Evolutionary conservation across 1,284 basidiomycete genomes (phyloP), one percentile per base, ranked within the genome.

Genomic region (Cystobasidiaceae sp.): DNA sequence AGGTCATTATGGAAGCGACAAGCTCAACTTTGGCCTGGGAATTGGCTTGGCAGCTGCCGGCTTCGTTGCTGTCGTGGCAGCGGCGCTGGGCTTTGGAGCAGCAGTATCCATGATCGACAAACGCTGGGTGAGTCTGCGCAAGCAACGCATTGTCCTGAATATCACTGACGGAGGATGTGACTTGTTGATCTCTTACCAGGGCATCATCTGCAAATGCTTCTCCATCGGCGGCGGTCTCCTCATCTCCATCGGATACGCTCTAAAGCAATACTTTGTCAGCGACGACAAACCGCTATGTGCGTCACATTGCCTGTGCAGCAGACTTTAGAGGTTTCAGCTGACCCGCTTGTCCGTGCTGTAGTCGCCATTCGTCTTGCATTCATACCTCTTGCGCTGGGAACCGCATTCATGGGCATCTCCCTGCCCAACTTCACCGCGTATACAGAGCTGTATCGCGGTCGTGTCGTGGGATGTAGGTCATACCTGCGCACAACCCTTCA

Each of bases 371-470:
- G 56, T 34, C 45, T 59, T 32, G 43, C 56, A 23, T 59, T 59
- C 44, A 59, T 59, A 7, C 56, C 56, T 1, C 45, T 59, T 5
- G 56, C 56, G 1, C 44, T 59, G 3, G 56, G 56, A 25, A 59
- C 56, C 6, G 56, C 56, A 17, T 41, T 45, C 39, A 64, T 64
- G 61, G 50, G 49, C 21, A 64, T 64, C 51, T 64, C 61, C 28
- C 33, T 64, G 25, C 61, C 61, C 41, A 64, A 64, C 43, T 64
- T 64, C 43, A 64, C 61, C 17, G 61, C 61, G 4, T 64, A 64
- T 37, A 52, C 49, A 11, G 61, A 64, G 33, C 43, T 64, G 30
- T 46, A 52, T 32, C 56, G 56, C 23, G 56, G 56, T 2, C 56
- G 25, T 9, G 34, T 59, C 21, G 28, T 46, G 17, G 39, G 56